Base-by-base conservation (phyloP, 352 stramenopile species). In the Phytopythium cucurbitacearum region DNA sequence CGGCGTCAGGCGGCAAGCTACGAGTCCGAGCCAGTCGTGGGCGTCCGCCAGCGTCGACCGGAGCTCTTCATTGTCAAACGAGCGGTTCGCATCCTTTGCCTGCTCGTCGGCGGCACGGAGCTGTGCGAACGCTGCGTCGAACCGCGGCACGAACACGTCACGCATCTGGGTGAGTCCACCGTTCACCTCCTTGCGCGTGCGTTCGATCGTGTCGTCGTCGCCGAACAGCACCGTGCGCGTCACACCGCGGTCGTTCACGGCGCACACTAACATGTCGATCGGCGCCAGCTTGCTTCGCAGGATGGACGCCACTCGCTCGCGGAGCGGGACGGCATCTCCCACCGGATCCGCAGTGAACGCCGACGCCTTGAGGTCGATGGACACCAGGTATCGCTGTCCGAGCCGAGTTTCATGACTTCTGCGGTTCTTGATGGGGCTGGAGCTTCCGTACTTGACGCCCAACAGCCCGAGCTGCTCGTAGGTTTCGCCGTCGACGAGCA, bases 1-100 rank as follows among this genome's bases (percentile, higher is more conserved):
- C n/a, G 76, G 57, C 0, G 68, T 72, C 11, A 94, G 54, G 0
- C 81, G 62, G 42, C 76, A 89, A 9, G 81, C 69, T 11, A 92
- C 78, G 13, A 88, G 59, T 7, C 81, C 84, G 15, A 94, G 57
- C 84, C 84, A 94, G 37, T 94, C 80, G 63, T 91, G 83, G 1
- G 74, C 67, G 33, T 78, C 69, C 15, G 77, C 59, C 12, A 90
- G 49, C 34, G 71, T 73, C 42, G 56, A 59, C 13, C 67, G 57
- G 4, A 85, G 59, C 39, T 32, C 60, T 13, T 66, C 48, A 54
- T 54, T 3, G 37, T 33, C 11, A 54, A 54, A 15, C 12, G 36
- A 21, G 39, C 33, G 33, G n/a, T 69, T 50, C 13, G 50, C 59
- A 48, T 51, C 43, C 28, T 44, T 37, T 40, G 13, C 41, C 15